phyloP scores from a whole-genome alignment of 106 monocot genomes.

The Apostasia ramifera region DNA sequence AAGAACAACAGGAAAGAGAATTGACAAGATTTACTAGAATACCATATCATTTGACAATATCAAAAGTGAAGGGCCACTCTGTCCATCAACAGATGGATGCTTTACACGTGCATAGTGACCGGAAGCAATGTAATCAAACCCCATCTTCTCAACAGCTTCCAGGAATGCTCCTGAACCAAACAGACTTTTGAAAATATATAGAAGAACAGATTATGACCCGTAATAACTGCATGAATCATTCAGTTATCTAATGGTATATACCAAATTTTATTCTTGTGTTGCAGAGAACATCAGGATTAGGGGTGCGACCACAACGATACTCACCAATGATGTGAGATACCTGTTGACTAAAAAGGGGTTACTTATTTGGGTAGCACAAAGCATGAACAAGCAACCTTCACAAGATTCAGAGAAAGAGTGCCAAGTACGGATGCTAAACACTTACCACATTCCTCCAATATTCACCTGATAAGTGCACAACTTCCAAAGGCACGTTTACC shows the following conservation, averaged over 20 bases:
- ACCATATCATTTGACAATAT: conserved; percentile 85
- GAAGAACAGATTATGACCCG: neutral
- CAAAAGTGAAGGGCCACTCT: conserved; percentile 45
- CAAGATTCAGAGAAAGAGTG: neutral
- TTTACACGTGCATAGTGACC: conserved; percentile 89
- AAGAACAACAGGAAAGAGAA: too few relatives aligned
- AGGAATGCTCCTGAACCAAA: conserved; percentile 74
- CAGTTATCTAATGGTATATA: conserved; percentile 11
- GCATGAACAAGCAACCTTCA: neutral
- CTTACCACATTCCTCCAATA: conserved; percentile 96
- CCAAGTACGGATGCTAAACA: neutral
- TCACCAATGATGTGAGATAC: conserved; percentile 90
- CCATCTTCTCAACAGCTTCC: conserved; percentile 68
- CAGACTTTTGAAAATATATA: neutral
- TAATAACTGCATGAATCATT: neutral
- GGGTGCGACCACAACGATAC: conserved; percentile 88
- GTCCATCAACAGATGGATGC: conserved; percentile 33
- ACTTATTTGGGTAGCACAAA: neutral
- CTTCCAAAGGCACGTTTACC: conserved; percentile 77
- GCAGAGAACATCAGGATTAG: conserved; percentile 98
- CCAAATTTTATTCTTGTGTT: conserved; percentile 99
- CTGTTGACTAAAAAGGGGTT: conserved; percentile 15
- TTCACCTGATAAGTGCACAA: conserved; percentile 92
- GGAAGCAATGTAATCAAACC: conserved; percentile 92
- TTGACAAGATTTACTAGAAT: conserved; percentile 4